These are phyloP conservation scores for Prunus mume DNA, from an alignment of 306 rosid species.

Conservation along the genomic window DNA sequence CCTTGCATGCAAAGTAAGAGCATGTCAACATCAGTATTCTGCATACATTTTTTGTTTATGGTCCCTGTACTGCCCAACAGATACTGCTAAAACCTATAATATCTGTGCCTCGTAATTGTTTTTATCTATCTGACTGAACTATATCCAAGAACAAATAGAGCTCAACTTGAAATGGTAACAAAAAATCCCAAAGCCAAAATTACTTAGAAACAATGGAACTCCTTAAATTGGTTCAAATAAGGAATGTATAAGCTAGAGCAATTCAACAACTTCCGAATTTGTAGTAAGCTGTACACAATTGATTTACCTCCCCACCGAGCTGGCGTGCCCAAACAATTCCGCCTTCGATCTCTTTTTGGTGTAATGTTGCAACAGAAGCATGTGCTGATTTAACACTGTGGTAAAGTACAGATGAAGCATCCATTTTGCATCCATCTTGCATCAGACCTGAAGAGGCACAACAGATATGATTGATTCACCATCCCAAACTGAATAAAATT, in stretches of 20 bases:
- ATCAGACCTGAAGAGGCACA: constrained; percentile 58
- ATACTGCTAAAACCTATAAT: background rate
- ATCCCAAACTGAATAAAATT: constrained; percentile 7
- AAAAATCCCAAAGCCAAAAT: background rate
- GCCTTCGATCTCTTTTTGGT: constrained; percentile 66
- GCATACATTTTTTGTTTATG: background rate
- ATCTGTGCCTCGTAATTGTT: background rate
- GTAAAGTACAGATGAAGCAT: constrained; percentile 84
- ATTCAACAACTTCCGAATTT: constrained; percentile 9
- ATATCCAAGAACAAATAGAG: background rate
- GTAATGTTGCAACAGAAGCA: constrained; percentile 70
- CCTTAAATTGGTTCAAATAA: background rate
- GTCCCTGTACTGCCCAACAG: background rate
- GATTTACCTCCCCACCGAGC: constrained; percentile 90
- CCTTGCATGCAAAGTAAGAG: background rate
- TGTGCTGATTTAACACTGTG: constrained; percentile 85
- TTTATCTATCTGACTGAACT: constrained; percentile 8
- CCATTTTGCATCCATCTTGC: constrained; percentile 87
- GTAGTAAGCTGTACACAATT: background rate
- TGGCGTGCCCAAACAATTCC: constrained; percentile 91
- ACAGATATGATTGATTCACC: constrained; percentile 7
- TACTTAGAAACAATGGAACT: background rate
- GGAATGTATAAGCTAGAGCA: background rate
- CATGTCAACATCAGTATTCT: background rate
- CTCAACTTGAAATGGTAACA: background rate